Base-by-base conservation (phyloP, 2,329 filamentous ascomycete genomes). In the Sclerotinia sclerotiorum region DNA sequence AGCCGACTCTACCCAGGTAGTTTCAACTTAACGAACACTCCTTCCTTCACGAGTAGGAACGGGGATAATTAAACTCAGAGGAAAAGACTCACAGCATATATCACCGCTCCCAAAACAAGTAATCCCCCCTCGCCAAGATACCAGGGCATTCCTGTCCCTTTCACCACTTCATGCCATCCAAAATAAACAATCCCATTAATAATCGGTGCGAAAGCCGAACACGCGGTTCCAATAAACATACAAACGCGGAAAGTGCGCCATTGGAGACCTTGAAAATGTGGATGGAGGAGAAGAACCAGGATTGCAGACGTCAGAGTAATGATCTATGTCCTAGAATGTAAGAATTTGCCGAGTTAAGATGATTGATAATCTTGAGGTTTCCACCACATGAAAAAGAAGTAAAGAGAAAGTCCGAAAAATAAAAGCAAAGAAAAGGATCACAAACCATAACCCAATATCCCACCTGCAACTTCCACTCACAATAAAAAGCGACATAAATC, bases 81-180 rank as follows among this genome's bases (percentile, higher is more conserved):
- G 0, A 32, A 11, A n/a, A 46, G 35, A 68, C 66, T 64, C 4
- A 66, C 68, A 68, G 51, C 66, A 70, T 32, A 71, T 54, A 35
- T 2, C 3, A 27, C 7, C 2, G 67, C 68, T 7, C 70, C 71
- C 13, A 71, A 5, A 29, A 56, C 49, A 39, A 72, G 61, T n/a
- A 71, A 32, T 15, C 65, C 15, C 15, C 72, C 72, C 42, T 74
- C 72, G 1, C 58, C 44, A 42, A 73, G 55, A 62, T 71, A 74
- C 69, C 67, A 74, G 17, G 61, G 58, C 69, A 71, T 68, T 1
- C 72, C 71, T 7, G 70, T 66, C 17, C 69, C 62, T 10, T 39
- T 56, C 46, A 64, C 48, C 6, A 48, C 52, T 6, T 65, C 32
- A 27, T 15, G 3, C 57, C 57, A 68, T 19, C 66, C 66, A 68